Base-by-base conservation (phyloP, 108 stramenopile species). In the Nannochloropsis gaditana region DNA sequence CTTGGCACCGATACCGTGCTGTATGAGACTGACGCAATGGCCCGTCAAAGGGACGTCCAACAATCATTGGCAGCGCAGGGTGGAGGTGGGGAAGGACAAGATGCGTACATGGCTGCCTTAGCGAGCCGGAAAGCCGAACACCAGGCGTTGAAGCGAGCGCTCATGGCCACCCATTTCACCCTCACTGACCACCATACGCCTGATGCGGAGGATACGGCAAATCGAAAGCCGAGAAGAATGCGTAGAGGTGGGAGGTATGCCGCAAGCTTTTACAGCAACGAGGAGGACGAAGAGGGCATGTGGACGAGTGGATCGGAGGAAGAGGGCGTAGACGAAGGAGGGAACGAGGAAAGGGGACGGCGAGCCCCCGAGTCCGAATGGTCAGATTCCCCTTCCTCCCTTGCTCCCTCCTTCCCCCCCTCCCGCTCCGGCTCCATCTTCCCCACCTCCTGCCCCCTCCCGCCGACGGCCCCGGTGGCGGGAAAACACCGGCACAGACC, bases 21-120 rank as follows among this genome's bases (percentile, higher is more conserved):
- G 59, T 73, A 73, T n/a, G 59, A 73, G 59, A 73, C 59, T 2
- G 59, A 73, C n/a, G 59, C 59, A n/a, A 73, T 73, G 59, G 59
- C 59, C 59, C 59, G 59, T 73, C 59, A 73, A n/a, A 73, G n/a
- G n/a, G 59, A 73, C 59, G 15, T n/a, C n/a, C 59, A 73, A 73
- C 15, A 73, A n/a, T 31, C 31, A 31, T 31, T 31, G 31, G 31
- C 31, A 31, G 59, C 59, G n/a, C 19, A n/a, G 19, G n/a, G 15
- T 15, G 59, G 8, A 73, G 59, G 59, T n/a, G 19, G 5, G 8
- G 59, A 73, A 73, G 59, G 59, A 73, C 19, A 73, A n/a, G 59
- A 73, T 15, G 59, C 59, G 15, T 73, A n/a, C 59, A n/a, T n/a
- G 15, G 19, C n/a, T 73, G 59, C 15, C 59, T n/a, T 73, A 6